These are phyloP conservation scores for Phialophora tarda DNA, from an alignment of 2,329 filamentous ascomycete genomes.

Conservation along the genomic window DNA sequence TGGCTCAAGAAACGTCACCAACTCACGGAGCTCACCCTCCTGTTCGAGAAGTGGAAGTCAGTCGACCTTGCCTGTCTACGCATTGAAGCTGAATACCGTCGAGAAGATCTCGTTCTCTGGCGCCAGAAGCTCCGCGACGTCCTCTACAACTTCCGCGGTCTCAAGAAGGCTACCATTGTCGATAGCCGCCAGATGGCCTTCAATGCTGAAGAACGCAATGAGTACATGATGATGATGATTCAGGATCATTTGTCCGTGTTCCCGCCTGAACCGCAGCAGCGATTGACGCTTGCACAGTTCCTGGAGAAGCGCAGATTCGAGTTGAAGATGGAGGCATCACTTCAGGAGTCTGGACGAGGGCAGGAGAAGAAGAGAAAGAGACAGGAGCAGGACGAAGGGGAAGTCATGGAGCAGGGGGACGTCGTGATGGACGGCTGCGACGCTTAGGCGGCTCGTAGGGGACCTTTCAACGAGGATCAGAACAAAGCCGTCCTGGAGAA, in stretches of 20 bases:
- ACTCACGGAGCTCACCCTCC: slow-evolving; percentile 19
- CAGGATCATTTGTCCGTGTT: slow-evolving; percentile 1
- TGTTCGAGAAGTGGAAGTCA: slow-evolving; percentile 19
- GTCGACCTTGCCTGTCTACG: not conserved
- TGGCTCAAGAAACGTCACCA: slow-evolving; percentile 24
- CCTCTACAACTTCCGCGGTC: slow-evolving; percentile 9
- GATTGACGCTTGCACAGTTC: not conserved
- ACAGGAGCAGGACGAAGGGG: not conserved
- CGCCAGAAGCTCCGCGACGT: slow-evolving; percentile 1
- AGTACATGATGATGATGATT: not conserved
- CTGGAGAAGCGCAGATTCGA: not conserved
- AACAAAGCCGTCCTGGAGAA: not conserved
- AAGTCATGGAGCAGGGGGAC: not conserved
- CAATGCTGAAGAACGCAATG: not conserved
- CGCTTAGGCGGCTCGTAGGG: not conserved
- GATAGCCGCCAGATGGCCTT: not conserved
- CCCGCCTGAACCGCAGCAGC: not conserved
- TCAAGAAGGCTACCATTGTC: not conserved
- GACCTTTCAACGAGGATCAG: not conserved
- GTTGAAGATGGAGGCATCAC: not conserved
- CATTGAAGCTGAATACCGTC: not conserved
- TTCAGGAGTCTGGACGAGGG: not conserved
- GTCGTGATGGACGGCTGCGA: not conserved
- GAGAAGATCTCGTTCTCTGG: slow-evolving; percentile 5
- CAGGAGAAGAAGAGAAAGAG: not conserved